These are phyloP conservation scores for Eimeria falciformis DNA, from an alignment of 169 alveolate genomes.

Conservation along the genomic window DNA sequence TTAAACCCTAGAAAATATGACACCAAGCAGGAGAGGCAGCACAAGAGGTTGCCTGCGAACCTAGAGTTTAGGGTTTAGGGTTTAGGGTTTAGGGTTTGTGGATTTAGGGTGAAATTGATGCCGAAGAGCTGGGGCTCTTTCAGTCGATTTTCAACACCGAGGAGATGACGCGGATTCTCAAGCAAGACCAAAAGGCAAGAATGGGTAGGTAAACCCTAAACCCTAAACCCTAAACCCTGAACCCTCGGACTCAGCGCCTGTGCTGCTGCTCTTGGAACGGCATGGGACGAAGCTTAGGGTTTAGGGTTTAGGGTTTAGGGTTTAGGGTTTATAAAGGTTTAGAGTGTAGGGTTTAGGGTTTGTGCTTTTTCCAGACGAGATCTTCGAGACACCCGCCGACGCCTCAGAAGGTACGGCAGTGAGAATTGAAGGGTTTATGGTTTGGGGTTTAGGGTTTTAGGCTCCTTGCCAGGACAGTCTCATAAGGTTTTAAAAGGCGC, in stretches of 20 bases:
- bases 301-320: background rate
- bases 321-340: constrained; percentile 1
- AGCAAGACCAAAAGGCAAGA: background rate
- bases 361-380: background rate
- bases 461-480: background rate
- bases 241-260: constrained; percentile 3
- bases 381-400: background rate
- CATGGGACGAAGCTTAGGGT: background rate
- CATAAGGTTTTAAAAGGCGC: background rate
- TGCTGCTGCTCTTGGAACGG: background rate
- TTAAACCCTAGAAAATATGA: constrained; percentile 40
- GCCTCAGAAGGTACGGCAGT: background rate
- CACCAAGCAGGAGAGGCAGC: background rate
- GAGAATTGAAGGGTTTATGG: background rate
- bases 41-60: background rate
- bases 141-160: constrained; percentile 40
- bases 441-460: background rate
- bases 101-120: constrained; percentile 59
- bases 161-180: background rate
- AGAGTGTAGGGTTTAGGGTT: background rate
- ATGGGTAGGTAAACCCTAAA: constrained; percentile 28
- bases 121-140: constrained; percentile 39
- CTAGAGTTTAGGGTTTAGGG: constrained; percentile 2
- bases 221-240: constrained; percentile 31
- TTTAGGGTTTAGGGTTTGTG: background rate